Conservation (phyloP, 1,284 basidiomycete species). For the Phellopilus nigrolimitatus region DNA sequence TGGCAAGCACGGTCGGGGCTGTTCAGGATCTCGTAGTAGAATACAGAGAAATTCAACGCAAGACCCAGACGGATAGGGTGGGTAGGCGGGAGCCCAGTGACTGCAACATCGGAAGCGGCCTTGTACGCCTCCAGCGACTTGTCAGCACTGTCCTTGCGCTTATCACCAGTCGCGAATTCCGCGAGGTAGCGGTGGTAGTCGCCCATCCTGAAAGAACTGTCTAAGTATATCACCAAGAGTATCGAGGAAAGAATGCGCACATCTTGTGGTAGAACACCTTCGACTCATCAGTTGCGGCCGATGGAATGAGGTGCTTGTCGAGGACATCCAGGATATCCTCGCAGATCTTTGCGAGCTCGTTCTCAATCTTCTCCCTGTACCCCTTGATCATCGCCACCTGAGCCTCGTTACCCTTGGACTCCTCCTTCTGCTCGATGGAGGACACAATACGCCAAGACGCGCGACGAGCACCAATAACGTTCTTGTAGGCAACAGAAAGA, state of each 20-base stretch:
- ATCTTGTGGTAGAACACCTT: slow-evolving; percentile 99
- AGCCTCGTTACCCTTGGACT: slow-evolving; percentile 97
- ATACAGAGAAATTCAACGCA: slow-evolving; percentile 99
- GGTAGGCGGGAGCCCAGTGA: slow-evolving; percentile 96
- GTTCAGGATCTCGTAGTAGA: slow-evolving; percentile 99
- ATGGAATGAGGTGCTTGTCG: slow-evolving; percentile 98
- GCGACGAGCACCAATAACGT: slow-evolving; percentile 98
- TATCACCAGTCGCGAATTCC: slow-evolving; percentile 98
- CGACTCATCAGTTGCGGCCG: slow-evolving; percentile 95
- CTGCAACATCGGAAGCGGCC: slow-evolving; percentile 97
- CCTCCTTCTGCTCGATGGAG: slow-evolving; percentile 99
- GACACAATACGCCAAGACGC: slow-evolving; percentile 99
- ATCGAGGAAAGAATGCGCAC: slow-evolving; percentile 37
- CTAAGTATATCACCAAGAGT: slow-evolving; percentile 1
- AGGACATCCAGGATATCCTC: slow-evolving; percentile 99
- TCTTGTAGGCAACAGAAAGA: slow-evolving; percentile 99
- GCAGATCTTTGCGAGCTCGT: slow-evolving; percentile 98
- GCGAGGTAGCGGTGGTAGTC: slow-evolving; percentile 99
- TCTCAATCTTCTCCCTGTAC: slow-evolving; percentile 98
- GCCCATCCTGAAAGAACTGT: slow-evolving; percentile 77
- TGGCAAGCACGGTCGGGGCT: slow-evolving; percentile 98
- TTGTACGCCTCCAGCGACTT: slow-evolving; percentile 99
- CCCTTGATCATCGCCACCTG: slow-evolving; percentile 99
- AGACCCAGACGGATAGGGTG: slow-evolving; percentile 99
- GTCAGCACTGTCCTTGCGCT: slow-evolving; percentile 97